Evolutionary conservation across 148 eudicot species (phyloP), one percentile per base, ranked within the genome.

Genomic region (Vaccinium macrocarpon): DNA sequence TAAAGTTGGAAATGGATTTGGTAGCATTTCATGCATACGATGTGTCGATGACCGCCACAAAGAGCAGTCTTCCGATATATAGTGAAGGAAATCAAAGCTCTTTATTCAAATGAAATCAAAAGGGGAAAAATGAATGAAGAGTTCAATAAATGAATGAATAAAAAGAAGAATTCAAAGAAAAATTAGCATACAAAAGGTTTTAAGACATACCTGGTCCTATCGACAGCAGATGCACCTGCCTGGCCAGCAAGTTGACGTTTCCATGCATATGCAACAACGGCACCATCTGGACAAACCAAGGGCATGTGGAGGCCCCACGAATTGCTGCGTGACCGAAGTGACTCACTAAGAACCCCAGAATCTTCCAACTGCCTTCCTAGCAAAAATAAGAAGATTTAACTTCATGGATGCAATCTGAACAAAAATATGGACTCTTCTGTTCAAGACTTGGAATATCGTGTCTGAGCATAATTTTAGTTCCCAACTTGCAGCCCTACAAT

Each of bases 251-350:
- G 99, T 89, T 97, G 99, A 16, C 99, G 94, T 88, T 97, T 97
- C 99, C 99, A 97, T 23, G 99, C 99, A 87, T 97, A 97, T 53
- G 99, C 99, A 90, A 95, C 99, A 86, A 95, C 99, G 53, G 99
- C 98, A 51, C 98, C 98, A 91, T 97, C 99, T 64, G 99, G 99
- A 86, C 99, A 97, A 84, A 97, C 98, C 88, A 97, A 88, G 79
- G 99, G 99, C 98, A 97, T 97, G 90, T 95, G 99, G 59, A 97
- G 92, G 32, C 99, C 98, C 99, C 99, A 97, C 5, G 99, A 97
- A 88, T 97, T 95, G 86, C 99, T 97, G 76, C 98, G 87, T 88
- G 98, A 94, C 75, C 93, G 88, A 80, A 97, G 98, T 82, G 98
- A 93, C 71, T 97, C 99, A 82, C 84, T 97, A 16, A 97, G 88